Conservation (phyloP, 23 red algal genomes). For the Chondrus crispus region DNA sequence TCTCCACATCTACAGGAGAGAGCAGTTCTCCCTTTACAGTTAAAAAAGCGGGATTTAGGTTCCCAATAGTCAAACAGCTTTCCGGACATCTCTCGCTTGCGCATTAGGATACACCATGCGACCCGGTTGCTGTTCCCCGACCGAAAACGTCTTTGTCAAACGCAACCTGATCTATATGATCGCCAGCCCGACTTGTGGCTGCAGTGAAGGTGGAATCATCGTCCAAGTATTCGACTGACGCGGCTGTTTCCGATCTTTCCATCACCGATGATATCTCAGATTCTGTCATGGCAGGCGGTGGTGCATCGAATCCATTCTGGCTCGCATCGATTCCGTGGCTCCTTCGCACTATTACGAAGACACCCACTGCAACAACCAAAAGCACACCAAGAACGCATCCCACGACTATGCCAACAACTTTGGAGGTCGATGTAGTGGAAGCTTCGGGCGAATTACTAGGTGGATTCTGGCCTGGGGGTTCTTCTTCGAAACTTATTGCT, state of each 20-base stretch:
- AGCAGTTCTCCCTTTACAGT: not conserved
- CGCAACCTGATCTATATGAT: constrained; percentile 33
- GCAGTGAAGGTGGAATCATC: constrained; percentile 59
- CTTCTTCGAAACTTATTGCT: not conserved
- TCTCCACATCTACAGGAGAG: too few relatives aligned
- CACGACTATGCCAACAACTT: constrained; percentile 29
- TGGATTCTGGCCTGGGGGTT: not conserved
- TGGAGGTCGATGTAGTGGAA: not conserved
- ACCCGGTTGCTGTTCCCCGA: not conserved
- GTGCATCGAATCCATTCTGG: not conserved
- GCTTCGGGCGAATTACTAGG: not conserved
- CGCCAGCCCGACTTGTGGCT: constrained; percentile 46
- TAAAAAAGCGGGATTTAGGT: not conserved
- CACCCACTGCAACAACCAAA: constrained; percentile 5
- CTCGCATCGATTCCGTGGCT: not conserved
- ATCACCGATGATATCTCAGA: constrained; percentile 43
- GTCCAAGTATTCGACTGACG: constrained; percentile 49
- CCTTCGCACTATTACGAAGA: constrained; percentile 11
- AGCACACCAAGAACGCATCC: constrained; percentile 1
- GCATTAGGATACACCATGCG: constrained; percentile 13
- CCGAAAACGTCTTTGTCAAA: constrained; percentile 50
- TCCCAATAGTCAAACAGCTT: too few relatives aligned
- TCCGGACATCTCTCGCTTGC: too few relatives aligned
- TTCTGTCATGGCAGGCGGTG: constrained; percentile 36
- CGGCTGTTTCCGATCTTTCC: constrained; percentile 33